Conservation (phyloP, 2,329 filamentous ascomycete species). For the Cordyceps tenuipes region DNA sequence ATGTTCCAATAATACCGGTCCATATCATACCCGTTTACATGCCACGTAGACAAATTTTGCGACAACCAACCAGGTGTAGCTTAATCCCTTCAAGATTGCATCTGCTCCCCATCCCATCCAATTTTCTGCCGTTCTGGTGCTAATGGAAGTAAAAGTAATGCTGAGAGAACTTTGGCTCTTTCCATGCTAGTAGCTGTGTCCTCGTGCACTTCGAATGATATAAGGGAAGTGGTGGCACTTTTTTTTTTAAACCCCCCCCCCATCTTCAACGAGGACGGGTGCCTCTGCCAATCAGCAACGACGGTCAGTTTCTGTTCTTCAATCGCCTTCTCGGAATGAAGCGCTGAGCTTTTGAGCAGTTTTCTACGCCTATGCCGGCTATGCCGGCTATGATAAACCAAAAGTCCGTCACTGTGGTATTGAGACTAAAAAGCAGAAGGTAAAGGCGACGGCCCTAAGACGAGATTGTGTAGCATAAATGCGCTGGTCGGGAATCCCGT, state of each 20-base stretch:
- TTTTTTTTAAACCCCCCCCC: background rate
- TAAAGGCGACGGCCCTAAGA: background rate
- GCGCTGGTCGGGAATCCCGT: background rate
- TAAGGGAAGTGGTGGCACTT: background rate
- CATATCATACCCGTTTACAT: background rate
- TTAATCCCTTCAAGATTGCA: background rate
- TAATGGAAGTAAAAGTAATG: fast-evolving
- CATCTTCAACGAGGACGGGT: background rate
- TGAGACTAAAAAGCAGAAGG: background rate
- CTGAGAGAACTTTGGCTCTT: background rate
- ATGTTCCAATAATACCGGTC: background rate
- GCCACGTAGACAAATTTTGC: background rate
- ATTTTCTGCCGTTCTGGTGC: background rate
- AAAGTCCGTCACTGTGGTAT: background rate
- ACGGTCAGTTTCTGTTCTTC: background rate
- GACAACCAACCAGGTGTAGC: background rate
- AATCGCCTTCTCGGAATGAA: background rate
- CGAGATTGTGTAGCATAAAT: background rate
- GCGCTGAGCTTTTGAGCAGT: background rate
- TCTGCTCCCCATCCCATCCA: background rate
- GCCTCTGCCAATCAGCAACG: background rate
- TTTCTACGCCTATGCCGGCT: background rate
- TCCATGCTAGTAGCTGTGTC: background rate
- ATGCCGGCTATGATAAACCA: background rate
- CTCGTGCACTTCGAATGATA: background rate